Conservation (phyloP, 2,329 filamentous ascomycete species). For the Ophiostoma montium region DNA sequence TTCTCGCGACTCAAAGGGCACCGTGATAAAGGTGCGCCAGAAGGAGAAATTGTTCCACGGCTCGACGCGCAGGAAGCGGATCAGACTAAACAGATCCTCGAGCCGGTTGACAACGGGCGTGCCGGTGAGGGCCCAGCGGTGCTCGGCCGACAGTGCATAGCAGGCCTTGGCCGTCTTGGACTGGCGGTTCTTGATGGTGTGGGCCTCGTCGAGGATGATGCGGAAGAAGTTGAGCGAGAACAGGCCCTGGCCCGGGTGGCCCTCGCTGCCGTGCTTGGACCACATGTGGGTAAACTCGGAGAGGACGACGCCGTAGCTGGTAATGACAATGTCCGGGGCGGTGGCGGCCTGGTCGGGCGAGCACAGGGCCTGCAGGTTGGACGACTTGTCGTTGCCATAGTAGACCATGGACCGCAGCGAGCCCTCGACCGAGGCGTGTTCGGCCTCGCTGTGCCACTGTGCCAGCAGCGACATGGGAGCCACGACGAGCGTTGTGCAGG, state of each 20-base stretch:
- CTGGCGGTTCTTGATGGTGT: conserved; percentile 78
- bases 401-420: conserved; percentile 79
- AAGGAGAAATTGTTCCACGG: conserved; percentile 99
- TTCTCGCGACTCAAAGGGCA: conserved; percentile 91
- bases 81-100: conserved; percentile 86
- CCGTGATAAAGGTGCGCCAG: conserved; percentile 97
- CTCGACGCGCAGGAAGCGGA: conserved; percentile 84
- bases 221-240: conserved; percentile 94
- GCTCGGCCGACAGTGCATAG: conserved; percentile 71
- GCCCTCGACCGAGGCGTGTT: conserved; percentile 75
- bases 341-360: conserved; percentile 55
- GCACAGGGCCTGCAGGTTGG: conserved; percentile 67
- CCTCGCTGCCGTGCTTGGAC: conserved; percentile 21
- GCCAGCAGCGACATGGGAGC: conserved; percentile 93
- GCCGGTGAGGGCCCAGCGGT: conserved; percentile 87
- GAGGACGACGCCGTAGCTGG: conserved; percentile 81
- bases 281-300: conserved; percentile 75
- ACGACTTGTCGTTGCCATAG: conserved; percentile 74
- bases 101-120: conserved; percentile 94
- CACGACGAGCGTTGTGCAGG: conserved; percentile 85
- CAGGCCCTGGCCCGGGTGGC: conserved; percentile 53
- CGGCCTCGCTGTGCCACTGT: conserved; percentile 92
- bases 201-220: conserved; percentile 88
- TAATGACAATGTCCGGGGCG: conserved; percentile 84
- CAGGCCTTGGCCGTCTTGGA: conserved; percentile 94